Conservation (phyloP, 1,284 basidiomycete species). For the Leccinum pachyderme region DNA sequence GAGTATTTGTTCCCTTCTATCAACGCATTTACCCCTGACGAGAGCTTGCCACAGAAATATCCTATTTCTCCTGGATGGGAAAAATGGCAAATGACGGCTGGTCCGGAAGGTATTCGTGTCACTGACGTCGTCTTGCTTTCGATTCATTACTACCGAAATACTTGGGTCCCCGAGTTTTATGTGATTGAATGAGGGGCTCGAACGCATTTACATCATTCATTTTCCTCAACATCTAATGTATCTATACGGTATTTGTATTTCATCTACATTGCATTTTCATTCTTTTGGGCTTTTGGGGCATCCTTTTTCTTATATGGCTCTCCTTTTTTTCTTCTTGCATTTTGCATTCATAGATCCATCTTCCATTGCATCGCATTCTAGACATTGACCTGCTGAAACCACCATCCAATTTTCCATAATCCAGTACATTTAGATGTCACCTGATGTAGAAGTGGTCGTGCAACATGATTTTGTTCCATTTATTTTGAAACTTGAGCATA, state of each 20-base stretch:
- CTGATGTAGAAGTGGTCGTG: too few relatives aligned
- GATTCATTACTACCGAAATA: constrained; percentile 27
- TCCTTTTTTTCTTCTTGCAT: neutral
- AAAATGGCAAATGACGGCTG: constrained; percentile 22
- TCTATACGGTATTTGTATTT: constrained; percentile 8
- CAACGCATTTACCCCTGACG: constrained; percentile 1
- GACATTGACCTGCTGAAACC: neutral
- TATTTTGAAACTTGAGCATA: too few relatives aligned
- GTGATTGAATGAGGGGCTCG: constrained; percentile 25
- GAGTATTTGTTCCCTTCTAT: neutral
- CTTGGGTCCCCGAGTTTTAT: constrained; percentile 33
- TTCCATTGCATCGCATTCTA: neutral
- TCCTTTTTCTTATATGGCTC: neutral
- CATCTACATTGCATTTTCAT: constrained; percentile 1
- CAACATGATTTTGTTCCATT: too few relatives aligned
- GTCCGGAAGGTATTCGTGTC: constrained; percentile 17
- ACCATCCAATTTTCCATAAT: too few relatives aligned
- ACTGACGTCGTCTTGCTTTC: constrained; percentile 27
- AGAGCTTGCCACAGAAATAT: constrained; percentile 8
- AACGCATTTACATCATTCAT: neutral
- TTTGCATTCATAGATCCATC: neutral
- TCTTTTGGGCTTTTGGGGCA: neutral
- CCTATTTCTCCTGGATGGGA: constrained; percentile 13
- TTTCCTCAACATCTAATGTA: neutral
- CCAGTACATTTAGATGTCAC: too few relatives aligned